phyloP scores from a whole-genome alignment of 2,329 filamentous ascomycete genomes.

The Gaeumannomyces tritici region DNA sequence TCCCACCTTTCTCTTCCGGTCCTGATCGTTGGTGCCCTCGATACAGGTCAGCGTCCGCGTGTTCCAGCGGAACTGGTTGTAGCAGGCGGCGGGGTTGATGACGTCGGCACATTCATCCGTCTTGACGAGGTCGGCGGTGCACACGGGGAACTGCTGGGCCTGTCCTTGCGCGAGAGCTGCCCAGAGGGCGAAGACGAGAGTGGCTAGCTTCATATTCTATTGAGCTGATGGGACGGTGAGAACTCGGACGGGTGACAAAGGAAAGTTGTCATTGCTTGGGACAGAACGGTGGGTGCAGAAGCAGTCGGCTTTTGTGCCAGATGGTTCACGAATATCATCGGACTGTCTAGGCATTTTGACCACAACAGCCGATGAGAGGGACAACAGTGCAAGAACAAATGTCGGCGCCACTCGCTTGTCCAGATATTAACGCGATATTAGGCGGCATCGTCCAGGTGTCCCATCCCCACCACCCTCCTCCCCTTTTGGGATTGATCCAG shows the following conservation, averaged over 20 bases:
- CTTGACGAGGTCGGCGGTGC: constrained; percentile 21
- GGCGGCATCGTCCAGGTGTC: neutral
- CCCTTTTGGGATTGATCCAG: neutral
- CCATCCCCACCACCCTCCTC: neutral
- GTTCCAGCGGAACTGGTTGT: constrained; percentile 23
- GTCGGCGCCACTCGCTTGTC: neutral
- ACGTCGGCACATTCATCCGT: constrained; percentile 28
- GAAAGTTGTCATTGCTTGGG: neutral
- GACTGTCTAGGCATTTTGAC: neutral
- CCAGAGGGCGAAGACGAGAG: constrained; percentile 13
- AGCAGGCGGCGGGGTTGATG: constrained; percentile 28
- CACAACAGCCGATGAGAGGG: neutral
- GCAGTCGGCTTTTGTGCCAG: no score
- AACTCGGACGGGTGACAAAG: neutral
- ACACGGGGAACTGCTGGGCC: constrained; percentile 18
- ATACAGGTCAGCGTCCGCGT: constrained; percentile 25
- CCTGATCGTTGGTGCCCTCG: constrained; percentile 21
- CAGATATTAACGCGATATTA: neutral
- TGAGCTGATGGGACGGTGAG: neutral
- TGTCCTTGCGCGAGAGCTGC: constrained; percentile 10
- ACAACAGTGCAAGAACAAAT: neutral
- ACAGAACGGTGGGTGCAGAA: no score
- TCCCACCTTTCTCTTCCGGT: constrained; percentile 20
- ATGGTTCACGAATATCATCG: no score
- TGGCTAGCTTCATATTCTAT: neutral